Base-by-base conservation (phyloP, 768 basidiomycete species). In the Rhodotorula toruloides region DNA sequence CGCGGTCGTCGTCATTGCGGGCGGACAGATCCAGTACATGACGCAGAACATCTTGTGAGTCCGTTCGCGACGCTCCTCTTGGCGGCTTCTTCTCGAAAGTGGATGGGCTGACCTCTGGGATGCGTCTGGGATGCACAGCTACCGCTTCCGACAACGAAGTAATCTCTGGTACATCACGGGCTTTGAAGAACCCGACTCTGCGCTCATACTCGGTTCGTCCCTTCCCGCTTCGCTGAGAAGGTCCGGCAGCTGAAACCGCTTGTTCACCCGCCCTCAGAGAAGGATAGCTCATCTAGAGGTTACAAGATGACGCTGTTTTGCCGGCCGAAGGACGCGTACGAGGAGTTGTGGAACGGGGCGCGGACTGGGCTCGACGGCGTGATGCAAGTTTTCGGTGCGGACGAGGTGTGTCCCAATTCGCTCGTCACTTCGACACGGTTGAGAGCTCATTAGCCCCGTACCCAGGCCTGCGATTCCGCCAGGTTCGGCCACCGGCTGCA, bases 91-190 rank as follows among this genome's bases (percentile, higher is more conserved):
- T 11, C 39, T 4, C 9, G 21, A 5, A 0, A 34, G 36, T 27
- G 3, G 34, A 21, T 19, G n/a, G 16, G 32, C 56, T 48, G 29
- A 50, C n/a, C 25, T 22, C 22, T 10, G 6, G 39, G 10, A 2
- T 42, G 17, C 6, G 7, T 22, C 27, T 13, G 14, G n/a, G n/a
- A n/a, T 39, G 1, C 55, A 40, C 75, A 98, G 93, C 77, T 96
- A 97, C 82, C 92, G 92, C 76, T 96, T 90, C 76, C 85, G 94
- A 31, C 94, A 94, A 78, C 85, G 85, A 0, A 91, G 89, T 43
- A 87, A 94, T 77, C 90, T 93, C 76, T 91, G 88, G 88, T 98
- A 99, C 77, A 81, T 99, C 21, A 96, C 96, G 0, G 96, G 96
- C 17, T 96, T 96, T 74, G 85, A 91, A 63, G 94, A 98, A 76